Evolutionary conservation across 495 filamentous ascomycete species (phyloP), one percentile per base, ranked within the genome.

Genomic region (Clohesyomyces aquaticus): DNA sequence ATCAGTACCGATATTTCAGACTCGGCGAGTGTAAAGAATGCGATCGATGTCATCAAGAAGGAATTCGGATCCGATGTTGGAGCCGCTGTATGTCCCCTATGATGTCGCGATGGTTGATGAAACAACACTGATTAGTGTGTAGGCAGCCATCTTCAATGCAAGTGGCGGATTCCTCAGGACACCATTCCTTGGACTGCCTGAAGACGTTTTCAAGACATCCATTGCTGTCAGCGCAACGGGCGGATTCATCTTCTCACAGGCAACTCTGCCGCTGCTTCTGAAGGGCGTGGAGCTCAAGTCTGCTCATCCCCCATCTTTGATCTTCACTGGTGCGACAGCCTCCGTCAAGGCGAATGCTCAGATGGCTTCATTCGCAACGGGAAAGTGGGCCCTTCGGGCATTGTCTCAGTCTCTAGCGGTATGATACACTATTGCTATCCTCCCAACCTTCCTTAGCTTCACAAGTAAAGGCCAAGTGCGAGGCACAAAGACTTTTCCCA

Each of bases 321-420:
- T 96, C 73, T 88, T 96, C 76, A 96, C 93, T 0, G 89, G 91
- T 35, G 91, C 92, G 0, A 96, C 92, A 0, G 91, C 91, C 1
- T 91, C 87, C 14, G 46, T 96, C 2, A 87, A 87, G 61, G 87
- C 89, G 9, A 90, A 86, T 3, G 85, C 90, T 0, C 78, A 78
- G 4, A 91, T 90, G 76, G 77, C 86, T 2, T 73, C 81, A 19
- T 93, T 96, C 71, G 91, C 91, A 0, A 81, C 85, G 8, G 85
- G 86, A 46, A 96, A 95, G 74, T 95, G 90, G 72, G 92, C 91
- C 1, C 75, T 88, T 41, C 83, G 93, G 26, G 93, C 90, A 0
- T 75, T 96, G 53, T 80, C 82, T 1, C 91, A 95, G 77, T 85
- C 81, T 29, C 80, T 98, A 27, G 92, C 91, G 0, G n/a, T n/a